Evolutionary conservation across 768 basidiomycete species (phyloP).

Genomic region (Trametes punicea): DNA sequence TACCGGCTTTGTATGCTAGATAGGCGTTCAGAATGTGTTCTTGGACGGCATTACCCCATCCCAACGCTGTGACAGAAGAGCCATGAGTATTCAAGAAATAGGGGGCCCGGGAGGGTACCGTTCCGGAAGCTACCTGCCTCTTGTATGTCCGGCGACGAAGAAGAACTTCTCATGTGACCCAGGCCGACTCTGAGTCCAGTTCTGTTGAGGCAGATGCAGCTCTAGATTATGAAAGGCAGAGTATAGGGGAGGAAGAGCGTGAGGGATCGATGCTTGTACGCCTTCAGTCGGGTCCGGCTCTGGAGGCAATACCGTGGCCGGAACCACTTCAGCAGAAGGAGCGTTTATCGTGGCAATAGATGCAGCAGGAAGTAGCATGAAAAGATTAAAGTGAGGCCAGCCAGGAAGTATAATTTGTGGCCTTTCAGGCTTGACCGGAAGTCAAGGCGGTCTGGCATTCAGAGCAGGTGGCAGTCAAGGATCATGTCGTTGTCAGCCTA

Average conservation of each 20-base stretch:
- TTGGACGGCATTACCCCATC: constrained; percentile 41
- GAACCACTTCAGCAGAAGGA: not conserved
- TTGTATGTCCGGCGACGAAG: constrained; percentile 8
- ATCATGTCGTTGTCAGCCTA: not conserved
- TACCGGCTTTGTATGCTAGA: constrained; percentile 34
- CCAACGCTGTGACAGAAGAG: constrained; percentile 10
- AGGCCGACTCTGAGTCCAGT: not conserved
- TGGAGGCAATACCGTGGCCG: not conserved
- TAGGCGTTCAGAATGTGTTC: constrained; percentile 34
- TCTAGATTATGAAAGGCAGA: not conserved
- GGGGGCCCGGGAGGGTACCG: not conserved
- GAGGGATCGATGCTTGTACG: not conserved
- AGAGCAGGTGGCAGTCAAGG: not conserved
- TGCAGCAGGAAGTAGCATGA: not conserved
- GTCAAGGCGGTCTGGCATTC: constrained; percentile 1
- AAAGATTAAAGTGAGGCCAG: not conserved
- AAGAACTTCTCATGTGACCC: not conserved
- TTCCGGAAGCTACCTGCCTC: not conserved
- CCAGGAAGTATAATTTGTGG: not conserved
- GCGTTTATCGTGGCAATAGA: not conserved
- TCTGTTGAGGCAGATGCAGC: constrained; percentile 1
- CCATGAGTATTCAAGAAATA: no score
- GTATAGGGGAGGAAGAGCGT: not conserved
- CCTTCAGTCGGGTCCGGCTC: not conserved
- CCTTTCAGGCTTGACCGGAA: not conserved